Evolutionary conservation across 257 asterid species (phyloP), one percentile per base, ranked within the genome.

Genomic region (Lycium barbarum): DNA sequence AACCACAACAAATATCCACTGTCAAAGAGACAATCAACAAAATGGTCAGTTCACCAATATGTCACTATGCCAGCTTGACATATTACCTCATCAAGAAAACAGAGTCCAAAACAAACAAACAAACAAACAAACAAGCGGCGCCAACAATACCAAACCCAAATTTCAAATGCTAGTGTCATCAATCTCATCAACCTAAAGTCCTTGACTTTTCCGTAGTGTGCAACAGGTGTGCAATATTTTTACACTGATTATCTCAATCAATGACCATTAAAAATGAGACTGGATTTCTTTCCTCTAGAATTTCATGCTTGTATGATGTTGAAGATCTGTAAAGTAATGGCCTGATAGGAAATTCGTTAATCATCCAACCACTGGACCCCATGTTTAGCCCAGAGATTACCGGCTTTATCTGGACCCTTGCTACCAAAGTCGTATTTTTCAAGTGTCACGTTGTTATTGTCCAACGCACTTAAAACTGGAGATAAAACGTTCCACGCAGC

Each of bases 341-440:
- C 12, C 43, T 76, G 36, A 26, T 26, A 22, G 20, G 47, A 76
- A 76, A 78, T 20, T 83, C 9, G 59, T 82, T 79, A 89, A 84
- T 88, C 91, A 68, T 87, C 89, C 85, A 87, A 38, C 93, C 90
- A 89, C 59, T 51, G 84, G 59, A 88, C 89, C 20, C 88, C 87
- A 15, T 89, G 92, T 71, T 88, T 91, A 7, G 93, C 92, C 90
- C 91, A 89, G 72, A 91, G 90, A 87, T 84, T 87, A 57, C 83
- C 66, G 10, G 90, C 87, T 51, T 88, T 83, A 36, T 88, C 91
- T 15, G 93, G 93, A 82, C 93, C 93, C 18, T 87, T 73, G 9
- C 92, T 84, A 6, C 92, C 91, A 33, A 79, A 74, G 43, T 89
- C 89, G 70, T 91, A 89, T 15, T 17, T 53, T 76, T 91, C 92